Base-by-base conservation (phyloP, 805 yeast genomes). In the Tetrapisispora taiwanensis region DNA sequence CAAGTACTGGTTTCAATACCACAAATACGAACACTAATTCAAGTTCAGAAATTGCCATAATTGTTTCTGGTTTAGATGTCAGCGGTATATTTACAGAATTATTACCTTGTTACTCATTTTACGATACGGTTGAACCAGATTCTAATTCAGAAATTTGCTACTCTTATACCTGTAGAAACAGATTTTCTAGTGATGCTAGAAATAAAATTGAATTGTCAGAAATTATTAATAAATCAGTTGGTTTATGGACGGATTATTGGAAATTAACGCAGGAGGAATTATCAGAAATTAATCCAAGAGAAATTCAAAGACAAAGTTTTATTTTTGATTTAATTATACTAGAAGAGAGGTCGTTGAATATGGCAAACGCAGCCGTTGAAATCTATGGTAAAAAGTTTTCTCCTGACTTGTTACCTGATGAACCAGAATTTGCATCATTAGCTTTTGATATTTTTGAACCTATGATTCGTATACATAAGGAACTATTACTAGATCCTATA, bases 251-350 rank as follows among this genome's bases (percentile, higher is more conserved):
- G 0, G 70, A 75, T 9, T 81, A 78, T 52, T 81, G 86, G 87
- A 71, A 75, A 40, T 51, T 81, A 13, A 68, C 80, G 0, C 69
- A 71, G 3, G 77, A 74, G 20, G 81, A 78, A 39, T 55, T 79
- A 24, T 59, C 68, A 18, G 72, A 67, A n/a, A 63, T 76, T 7
- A 78, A 72, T 42, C 71, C 72, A 10, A 59, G 62, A 10, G 75
- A 77, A 44, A 68, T 78, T n/a, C 77, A 76, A 53, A 70, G 78
- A 31, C 95, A 86, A 58, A 80, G 85, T 45, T 78, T 80, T 46
- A 73, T 84, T 4, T 87, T 82, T 62, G 95, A 86, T 56, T 65
- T 85, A 39, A 75, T 86, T 26, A 70, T 78, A 45, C 74, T 78
- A 39, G 95, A 85, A 51, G 85, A 81, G 52, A 72, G 77, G 15